Base-by-base conservation (phyloP, 805 yeast species). In the Candida sakaeoensis region DNA sequence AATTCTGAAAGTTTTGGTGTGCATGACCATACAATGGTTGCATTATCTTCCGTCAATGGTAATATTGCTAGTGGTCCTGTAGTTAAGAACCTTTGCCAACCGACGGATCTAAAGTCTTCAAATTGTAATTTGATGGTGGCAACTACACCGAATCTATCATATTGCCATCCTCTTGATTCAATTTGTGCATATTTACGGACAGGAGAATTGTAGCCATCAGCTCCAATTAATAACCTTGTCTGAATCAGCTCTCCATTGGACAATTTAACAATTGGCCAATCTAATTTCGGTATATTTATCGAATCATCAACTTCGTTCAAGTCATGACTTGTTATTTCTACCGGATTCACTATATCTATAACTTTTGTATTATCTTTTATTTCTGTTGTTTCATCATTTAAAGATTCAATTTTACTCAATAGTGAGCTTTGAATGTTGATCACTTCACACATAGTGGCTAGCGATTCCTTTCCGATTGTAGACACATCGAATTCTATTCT, bases 171-270 rank as follows among this genome's bases (percentile, higher is more conserved):
- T 35, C 95, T 74, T 2, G 95, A 78, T 54, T 80, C 82, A 40
- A 93, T 89, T 2, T 77, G 80, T 0, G 97, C 83, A 54, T 75
- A 90, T 46, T 75, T 72, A 35, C 97, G 74, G 5, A 85, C 98
- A 0, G 97, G 96, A 1, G 97, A 89, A 58, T 89, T 87, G 58
- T 80, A 88, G 1, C 99, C 99, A 58, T 93, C 99, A 28, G 96
- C 95, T 7, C 99, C 99, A 12, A 93, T 78, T 15, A 90, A 66
- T n/a, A 90, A 68, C 40, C 96, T 71, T 0, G 95, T 75, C 52
- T 77, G 75, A 37, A 82, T 68, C 9, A 54, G 47, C 10, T 75
- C 74, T 1, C 96, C 97, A 46, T 75, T 75, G 10, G 77, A 75
- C 10, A 90, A 65, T 18, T 74, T 67, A 10, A 91, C 80, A 7